Evolutionary conservation across 164 flowering plant species (phyloP).

Genomic region (Euptelea pleiosperma): DNA sequence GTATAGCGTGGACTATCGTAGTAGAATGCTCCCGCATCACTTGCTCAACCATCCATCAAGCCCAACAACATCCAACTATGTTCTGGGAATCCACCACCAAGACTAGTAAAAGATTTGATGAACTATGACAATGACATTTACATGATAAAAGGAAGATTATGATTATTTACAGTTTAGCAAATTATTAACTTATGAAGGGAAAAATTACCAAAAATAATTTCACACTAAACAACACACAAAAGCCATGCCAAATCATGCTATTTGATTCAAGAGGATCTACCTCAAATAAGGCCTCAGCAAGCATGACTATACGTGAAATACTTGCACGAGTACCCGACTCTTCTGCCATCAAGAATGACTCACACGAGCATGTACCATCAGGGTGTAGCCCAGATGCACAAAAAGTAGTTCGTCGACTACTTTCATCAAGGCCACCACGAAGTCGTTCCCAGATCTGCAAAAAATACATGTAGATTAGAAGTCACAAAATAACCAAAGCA

Average conservation of each 20-base stretch:
- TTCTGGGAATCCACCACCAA: too few relatives aligned
- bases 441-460: conserved; percentile 74
- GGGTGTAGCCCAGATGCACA: conserved; percentile 75
- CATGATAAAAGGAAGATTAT: too few relatives aligned
- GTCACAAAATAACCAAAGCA: too few relatives aligned
- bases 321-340: conserved; percentile 64
- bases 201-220: not conserved
- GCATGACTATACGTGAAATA: conserved; percentile 79
- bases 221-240: not conserved
- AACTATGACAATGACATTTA: too few relatives aligned
- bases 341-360: conserved; percentile 38
- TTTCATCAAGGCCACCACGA: conserved; percentile 44
- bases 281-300: conserved; percentile 92
- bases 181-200: not conserved
- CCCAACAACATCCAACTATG: too few relatives aligned
- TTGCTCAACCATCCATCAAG: too few relatives aligned
- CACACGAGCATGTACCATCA: conserved; percentile 79
- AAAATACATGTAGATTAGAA: not conserved
- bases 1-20: too few relatives aligned
- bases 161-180: not conserved
- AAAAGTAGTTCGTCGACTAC: conserved; percentile 26
- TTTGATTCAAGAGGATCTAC: conserved; percentile 26
- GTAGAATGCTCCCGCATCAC: too few relatives aligned
- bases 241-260: not conserved
- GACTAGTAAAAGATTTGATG: too few relatives aligned